A percentile compares a stretch with the other conserved stretches of the same genome.
phyloP scores from a whole-genome alignment of 2,329 filamentous ascomycete genomes.

The Capronia coronata region DNA sequence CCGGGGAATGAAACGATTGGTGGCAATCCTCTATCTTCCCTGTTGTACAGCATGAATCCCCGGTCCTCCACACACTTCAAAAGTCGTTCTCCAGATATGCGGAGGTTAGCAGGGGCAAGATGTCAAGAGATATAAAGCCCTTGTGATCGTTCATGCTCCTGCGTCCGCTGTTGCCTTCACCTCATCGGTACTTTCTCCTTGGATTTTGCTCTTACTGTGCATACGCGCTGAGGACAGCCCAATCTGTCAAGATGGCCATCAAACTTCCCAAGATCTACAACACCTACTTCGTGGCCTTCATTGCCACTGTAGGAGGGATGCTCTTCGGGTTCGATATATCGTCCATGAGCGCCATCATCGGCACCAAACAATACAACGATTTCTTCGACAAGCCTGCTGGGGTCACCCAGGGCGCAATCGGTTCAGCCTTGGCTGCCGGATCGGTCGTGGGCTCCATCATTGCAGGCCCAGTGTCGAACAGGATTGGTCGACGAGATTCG shows the following conservation, averaged over 20 bases:
- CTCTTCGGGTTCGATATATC: constrained; percentile 54
- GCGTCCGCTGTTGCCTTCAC: not conserved
- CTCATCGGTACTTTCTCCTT: not conserved
- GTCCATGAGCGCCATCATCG: constrained; percentile 50
- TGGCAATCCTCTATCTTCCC: not conserved
- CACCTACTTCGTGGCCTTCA: constrained; percentile 47
- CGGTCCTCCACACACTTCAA: not conserved
- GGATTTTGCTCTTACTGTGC: not conserved
- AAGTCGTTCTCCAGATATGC: not conserved
- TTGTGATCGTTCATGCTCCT: not conserved
- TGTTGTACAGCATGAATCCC: not conserved
- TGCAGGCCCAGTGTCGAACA: constrained; percentile 44
- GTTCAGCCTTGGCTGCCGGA: constrained; percentile 45
- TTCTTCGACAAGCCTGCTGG: constrained; percentile 49
- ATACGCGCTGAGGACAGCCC: not conserved
- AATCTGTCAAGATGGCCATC: constrained; percentile 2
- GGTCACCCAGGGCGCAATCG: constrained; percentile 45
- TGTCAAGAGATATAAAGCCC: not conserved
- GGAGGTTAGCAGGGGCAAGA: not conserved
- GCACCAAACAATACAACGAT: constrained; percentile 44
- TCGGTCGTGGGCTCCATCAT: constrained; percentile 45
- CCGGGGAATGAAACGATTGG: not conserved
- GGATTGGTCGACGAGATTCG: constrained; percentile 42
- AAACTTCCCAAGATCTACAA: constrained; percentile 49
- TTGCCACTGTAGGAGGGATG: constrained; percentile 49